Conservation (phyloP, 2,329 filamentous ascomycete genomes). For the Colletotrichum horii region DNA sequence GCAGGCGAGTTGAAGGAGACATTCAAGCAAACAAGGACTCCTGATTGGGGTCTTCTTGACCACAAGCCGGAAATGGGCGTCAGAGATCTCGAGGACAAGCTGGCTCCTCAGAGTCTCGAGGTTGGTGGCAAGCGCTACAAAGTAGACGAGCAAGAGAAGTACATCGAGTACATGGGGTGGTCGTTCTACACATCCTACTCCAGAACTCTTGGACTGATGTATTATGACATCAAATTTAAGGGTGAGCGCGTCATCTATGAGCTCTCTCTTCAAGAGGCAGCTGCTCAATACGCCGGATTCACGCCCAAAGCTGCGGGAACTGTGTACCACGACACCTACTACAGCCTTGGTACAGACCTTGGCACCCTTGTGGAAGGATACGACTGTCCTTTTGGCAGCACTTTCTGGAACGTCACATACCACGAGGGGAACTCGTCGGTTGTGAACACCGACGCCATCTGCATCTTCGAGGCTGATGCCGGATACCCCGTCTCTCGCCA, state of each 20-base stretch:
- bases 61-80: constrained; percentile 31
- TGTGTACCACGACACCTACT: constrained; percentile 47
- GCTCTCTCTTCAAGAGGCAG: constrained; percentile 56
- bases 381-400: constrained; percentile 44
- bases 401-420: constrained; percentile 38
- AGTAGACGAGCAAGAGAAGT: constrained; percentile 48
- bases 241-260: constrained; percentile 57
- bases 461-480: constrained; percentile 42
- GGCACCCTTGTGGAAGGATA: constrained; percentile 45
- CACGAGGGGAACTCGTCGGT: constrained; percentile 33
- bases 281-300: constrained; percentile 56
- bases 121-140: constrained; percentile 44
- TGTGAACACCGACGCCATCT: constrained; percentile 37
- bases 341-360: constrained; percentile 37
- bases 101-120: constrained; percentile 40
- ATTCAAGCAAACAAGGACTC: constrained; percentile 36
- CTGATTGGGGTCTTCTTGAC: constrained; percentile 39
- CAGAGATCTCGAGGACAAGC: constrained; percentile 37
- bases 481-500: constrained; percentile 42
- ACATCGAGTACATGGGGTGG: constrained; percentile 58
- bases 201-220: constrained; percentile 47
- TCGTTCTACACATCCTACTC: constrained; percentile 54
- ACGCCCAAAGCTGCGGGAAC: constrained; percentile 48
- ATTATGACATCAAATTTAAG: constrained; percentile 57
- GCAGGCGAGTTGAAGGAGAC: constrained; percentile 39